Conservation (phyloP, 257 asterid genomes). For the Catharanthus roseus region DNA sequence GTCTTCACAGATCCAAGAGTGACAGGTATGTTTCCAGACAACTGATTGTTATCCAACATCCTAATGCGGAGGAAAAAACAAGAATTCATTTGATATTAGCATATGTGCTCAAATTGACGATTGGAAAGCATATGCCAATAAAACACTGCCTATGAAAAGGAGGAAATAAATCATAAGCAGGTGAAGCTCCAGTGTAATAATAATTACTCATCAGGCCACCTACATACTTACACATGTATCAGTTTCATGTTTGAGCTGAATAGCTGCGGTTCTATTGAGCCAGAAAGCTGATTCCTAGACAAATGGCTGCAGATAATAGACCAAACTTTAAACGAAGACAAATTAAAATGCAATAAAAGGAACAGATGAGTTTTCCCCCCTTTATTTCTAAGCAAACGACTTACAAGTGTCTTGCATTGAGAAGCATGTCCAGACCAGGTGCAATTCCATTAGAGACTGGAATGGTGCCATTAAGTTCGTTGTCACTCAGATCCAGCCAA, state of each 20-base stretch:
- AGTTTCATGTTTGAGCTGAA: conserved; percentile 62
- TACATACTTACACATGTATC: conserved; percentile 58
- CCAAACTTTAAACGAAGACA: conserved; percentile 1
- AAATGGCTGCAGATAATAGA: conserved; percentile 55
- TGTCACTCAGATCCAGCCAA: conserved; percentile 81
- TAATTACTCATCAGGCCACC: not conserved
- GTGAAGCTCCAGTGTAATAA: not conserved
- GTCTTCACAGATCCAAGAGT: conserved; percentile 52
- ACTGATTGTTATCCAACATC: conserved; percentile 69
- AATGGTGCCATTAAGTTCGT: conserved; percentile 57
- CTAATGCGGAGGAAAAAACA: conserved; percentile 23
- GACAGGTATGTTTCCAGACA: conserved; percentile 52
- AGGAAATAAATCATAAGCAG: not conserved
- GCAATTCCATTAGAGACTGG: conserved; percentile 51
- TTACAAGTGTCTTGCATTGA: conserved; percentile 63
- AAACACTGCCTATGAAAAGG: not conserved
- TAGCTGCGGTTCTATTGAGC: conserved; percentile 47
- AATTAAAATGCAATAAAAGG: not conserved
- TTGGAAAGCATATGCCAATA: not conserved
- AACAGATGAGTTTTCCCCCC: not conserved
- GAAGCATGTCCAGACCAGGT: conserved; percentile 68
- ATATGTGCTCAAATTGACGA: not conserved
- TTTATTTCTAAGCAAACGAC: conserved; percentile 17
- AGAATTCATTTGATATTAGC: not conserved
- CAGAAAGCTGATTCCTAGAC: conserved; percentile 65